Evolutionary conservation across 1,284 basidiomycete genomes (phyloP).

Genomic region (Volvariella surrecta): DNA sequence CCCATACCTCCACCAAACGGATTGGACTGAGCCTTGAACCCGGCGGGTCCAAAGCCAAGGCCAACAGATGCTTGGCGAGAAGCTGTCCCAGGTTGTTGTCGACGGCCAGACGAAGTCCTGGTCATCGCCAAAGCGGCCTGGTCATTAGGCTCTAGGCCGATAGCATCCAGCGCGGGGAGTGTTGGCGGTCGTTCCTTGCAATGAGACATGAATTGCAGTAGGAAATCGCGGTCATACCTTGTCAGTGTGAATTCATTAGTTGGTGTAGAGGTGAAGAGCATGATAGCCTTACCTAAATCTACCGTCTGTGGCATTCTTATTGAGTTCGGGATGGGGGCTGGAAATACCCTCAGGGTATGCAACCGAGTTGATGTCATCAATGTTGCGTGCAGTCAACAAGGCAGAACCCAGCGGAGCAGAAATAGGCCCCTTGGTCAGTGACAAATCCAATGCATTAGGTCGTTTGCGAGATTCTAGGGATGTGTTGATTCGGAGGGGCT

Average conservation of each 20-base stretch:
- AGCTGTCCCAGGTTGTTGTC: conserved; percentile 30
- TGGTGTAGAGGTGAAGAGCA: not conserved
- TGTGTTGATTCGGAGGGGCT: conserved; percentile 56
- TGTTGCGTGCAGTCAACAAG: conserved; percentile 67
- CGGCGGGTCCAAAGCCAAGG: conserved; percentile 41
- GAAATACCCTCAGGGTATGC: conserved; percentile 80
- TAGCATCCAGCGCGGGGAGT: conserved; percentile 84
- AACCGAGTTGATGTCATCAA: conserved; percentile 76
- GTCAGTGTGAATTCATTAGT: not conserved
- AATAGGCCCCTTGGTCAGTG: conserved; percentile 31
- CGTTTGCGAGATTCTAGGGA: conserved; percentile 38
- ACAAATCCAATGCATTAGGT: conserved; percentile 72
- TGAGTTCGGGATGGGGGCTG: conserved; percentile 83
- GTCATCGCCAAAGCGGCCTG: conserved; percentile 40
- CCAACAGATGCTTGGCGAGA: conserved; percentile 46
- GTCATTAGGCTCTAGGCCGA: conserved; percentile 81
- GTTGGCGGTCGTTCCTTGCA: conserved; percentile 93
- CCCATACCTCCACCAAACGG: conserved; percentile 58
- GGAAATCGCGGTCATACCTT: conserved; percentile 97
- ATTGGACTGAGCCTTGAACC: conserved; percentile 33
- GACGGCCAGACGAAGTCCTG: conserved; percentile 56
- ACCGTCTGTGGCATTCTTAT: conserved; percentile 76
- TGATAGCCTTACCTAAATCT: conserved; percentile 70
- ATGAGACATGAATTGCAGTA: conserved; percentile 93
- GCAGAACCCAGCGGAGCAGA: conserved; percentile 53